Conservation (phyloP, 768 basidiomycete species). For the Boletus tomentosulus region DNA sequence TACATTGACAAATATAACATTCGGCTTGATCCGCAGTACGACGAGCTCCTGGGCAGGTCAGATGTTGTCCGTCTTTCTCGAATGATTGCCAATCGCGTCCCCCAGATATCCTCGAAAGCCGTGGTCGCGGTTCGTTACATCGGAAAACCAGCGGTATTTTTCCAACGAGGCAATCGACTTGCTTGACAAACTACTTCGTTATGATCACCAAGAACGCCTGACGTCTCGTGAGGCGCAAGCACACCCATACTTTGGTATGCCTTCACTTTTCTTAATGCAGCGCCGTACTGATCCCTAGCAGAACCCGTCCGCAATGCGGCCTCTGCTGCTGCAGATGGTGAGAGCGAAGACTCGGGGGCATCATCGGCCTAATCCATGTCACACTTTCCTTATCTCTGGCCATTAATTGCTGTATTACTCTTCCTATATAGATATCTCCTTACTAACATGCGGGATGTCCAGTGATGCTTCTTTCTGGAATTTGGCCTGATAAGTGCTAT, state of each 20-base stretch:
- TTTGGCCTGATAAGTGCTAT: slow-evolving; percentile 18
- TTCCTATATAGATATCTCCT: slow-evolving; percentile 30
- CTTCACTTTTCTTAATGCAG: slow-evolving; percentile 5
- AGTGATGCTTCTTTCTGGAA: slow-evolving; percentile 15
- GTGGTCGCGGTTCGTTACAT: slow-evolving; percentile 93
- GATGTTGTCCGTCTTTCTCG: slow-evolving; percentile 10
- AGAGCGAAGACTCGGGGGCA: slow-evolving; percentile 50
- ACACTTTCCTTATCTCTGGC: slow-evolving; percentile 24
- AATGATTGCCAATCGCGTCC: slow-evolving; percentile 3
- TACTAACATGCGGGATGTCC: slow-evolving; percentile 20
- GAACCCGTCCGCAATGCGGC: slow-evolving; percentile 61
- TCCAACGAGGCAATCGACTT: slow-evolving; percentile 97
- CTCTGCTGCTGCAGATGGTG: slow-evolving; percentile 49
- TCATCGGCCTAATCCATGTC: slow-evolving; percentile 30
- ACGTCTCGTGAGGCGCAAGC: slow-evolving; percentile 91
- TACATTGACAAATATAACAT: slow-evolving; percentile 97
- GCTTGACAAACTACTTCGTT: slow-evolving; percentile 90
- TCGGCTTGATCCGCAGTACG: slow-evolving; percentile 92
- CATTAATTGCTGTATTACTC: slow-evolving; percentile 32
- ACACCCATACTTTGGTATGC: slow-evolving; percentile 87
- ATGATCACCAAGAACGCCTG: slow-evolving; percentile 95
- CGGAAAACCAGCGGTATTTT: slow-evolving; percentile 93
- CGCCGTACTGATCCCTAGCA: slow-evolving; percentile 29
- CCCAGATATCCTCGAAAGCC: slow-evolving; percentile 86
- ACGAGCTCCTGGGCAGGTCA: slow-evolving; percentile 86